phyloP scores from a whole-genome alignment of 2,329 filamentous ascomycete species.

The Nothophoma quercina region DNA sequence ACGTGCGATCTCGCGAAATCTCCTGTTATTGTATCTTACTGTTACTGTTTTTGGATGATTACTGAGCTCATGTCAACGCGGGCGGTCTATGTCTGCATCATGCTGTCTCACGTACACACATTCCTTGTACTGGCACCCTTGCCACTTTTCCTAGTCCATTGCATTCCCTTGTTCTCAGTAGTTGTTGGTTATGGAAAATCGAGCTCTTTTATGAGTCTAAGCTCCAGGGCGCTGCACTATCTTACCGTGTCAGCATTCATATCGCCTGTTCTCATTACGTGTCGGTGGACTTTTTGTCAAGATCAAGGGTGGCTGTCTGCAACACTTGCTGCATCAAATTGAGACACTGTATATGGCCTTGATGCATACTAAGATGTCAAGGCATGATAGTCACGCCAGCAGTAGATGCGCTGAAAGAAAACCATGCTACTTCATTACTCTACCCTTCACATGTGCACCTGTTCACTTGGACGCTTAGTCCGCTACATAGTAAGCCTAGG shows the following conservation, averaged over 20 bases:
- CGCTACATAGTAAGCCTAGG: no score
- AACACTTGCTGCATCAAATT: slow-evolving; percentile 11
- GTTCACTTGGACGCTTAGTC: no score
- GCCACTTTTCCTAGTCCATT: slow-evolving; percentile 10
- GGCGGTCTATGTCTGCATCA: slow-evolving; percentile 1
- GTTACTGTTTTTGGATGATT: slow-evolving; percentile 8
- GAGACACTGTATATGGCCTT: slow-evolving; percentile 4
- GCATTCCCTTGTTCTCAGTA: not conserved
- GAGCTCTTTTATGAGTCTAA: slow-evolving; percentile 1
- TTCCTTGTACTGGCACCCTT: slow-evolving; percentile 2
- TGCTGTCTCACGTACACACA: slow-evolving; percentile 12
- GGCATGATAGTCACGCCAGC: not conserved
- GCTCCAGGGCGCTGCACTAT: slow-evolving; percentile 5
- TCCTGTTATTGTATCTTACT: slow-evolving; percentile 13
- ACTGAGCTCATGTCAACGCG: slow-evolving; percentile 6
- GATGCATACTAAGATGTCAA: no score
- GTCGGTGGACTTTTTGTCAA: slow-evolving; percentile 2
- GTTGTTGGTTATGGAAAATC: slow-evolving; percentile 2
- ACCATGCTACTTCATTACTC: not conserved
- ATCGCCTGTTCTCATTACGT: not conserved
- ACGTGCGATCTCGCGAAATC: slow-evolving; percentile 21
- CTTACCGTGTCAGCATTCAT: not conserved
- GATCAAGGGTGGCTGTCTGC: slow-evolving; percentile 9
- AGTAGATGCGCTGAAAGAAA: not conserved
- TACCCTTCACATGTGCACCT: not conserved